Conservation (phyloP, 805 yeast species). For the Myxozyma sirexii region DNA sequence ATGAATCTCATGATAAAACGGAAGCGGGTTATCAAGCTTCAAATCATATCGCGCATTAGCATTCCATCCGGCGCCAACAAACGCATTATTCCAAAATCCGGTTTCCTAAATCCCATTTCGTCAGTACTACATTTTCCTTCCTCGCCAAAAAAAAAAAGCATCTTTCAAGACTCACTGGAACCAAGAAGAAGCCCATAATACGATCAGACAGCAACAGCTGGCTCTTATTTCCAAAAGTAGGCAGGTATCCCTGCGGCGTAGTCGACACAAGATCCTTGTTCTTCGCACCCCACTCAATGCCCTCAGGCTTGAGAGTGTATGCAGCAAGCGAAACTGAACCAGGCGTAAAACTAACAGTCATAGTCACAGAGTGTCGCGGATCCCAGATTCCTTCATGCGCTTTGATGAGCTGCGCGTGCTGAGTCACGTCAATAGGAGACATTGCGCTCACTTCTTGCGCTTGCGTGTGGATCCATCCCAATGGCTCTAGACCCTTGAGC, state of each 20-base stretch:
- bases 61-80: conserved; percentile 83
- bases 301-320: conserved; percentile 61
- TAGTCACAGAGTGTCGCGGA: conserved; percentile 51
- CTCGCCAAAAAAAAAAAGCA: too few species aligned
- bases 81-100: conserved; percentile 87
- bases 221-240: conserved; percentile 59
- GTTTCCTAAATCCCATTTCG: conserved; percentile 48
- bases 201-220: conserved; percentile 76
- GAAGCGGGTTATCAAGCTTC: conserved; percentile 76
- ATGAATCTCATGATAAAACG: conserved; percentile 83
- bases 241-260: conserved; percentile 68
- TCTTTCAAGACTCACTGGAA: conserved; percentile 53
- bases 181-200: conserved; percentile 78
- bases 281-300: conserved; percentile 73
- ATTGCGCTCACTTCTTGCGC: conserved; percentile 64
- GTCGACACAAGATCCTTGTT: conserved; percentile 59
- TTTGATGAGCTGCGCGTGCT: conserved; percentile 51
- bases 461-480: conserved; percentile 96
- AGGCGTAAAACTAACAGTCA: conserved; percentile 73
- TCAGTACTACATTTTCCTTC: too few species aligned
- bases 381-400: conserved; percentile 47
- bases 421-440: conserved; percentile 70
- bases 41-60: conserved; percentile 60
- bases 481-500: conserved; percentile 64
- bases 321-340: conserved; percentile 83